A percentile compares a stretch with the other conserved stretches of the same genome.
These are phyloP conservation scores for Gracilaria vermiculophylla DNA, from an alignment of 23 red algal genomes.

Conservation along the genomic window DNA sequence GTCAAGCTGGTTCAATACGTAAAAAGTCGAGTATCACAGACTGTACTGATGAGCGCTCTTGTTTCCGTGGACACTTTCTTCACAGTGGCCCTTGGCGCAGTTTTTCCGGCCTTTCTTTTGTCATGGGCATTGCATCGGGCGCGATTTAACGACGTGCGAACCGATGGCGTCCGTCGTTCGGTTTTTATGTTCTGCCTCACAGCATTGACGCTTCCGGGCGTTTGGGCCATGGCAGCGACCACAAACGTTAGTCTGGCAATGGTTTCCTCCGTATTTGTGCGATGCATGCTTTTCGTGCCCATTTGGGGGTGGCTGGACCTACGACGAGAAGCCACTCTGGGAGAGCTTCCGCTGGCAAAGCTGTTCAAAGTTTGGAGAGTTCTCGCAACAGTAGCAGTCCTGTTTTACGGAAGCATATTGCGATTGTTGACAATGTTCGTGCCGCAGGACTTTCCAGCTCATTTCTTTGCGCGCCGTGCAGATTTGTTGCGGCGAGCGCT, in stretches of 20 bases:
- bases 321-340: constrained; percentile 9
- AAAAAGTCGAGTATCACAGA: background rate
- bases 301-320: constrained; percentile 45
- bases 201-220: background rate
- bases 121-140: background rate
- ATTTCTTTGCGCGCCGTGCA: background rate
- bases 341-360: background rate
- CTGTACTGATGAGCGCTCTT: background rate
- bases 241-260: background rate
- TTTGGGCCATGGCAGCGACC: constrained; percentile 5
- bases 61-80: background rate
- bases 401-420: background rate
- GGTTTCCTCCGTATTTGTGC: constrained; percentile 8
- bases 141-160: background rate
- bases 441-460: background rate
- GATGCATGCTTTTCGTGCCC: constrained; percentile 9
- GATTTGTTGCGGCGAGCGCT: background rate
- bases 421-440: constrained; percentile 3
- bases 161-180: constrained; percentile 14
- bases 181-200: constrained; percentile 31
- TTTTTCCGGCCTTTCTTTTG: background rate
- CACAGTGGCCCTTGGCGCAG: background rate
- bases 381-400: background rate
- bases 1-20: constrained; percentile 7
- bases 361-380: constrained; percentile 22